Evolutionary conservation across 108 stramenopile genomes (phyloP).

Genomic region (Skeletonema marinoi): DNA sequence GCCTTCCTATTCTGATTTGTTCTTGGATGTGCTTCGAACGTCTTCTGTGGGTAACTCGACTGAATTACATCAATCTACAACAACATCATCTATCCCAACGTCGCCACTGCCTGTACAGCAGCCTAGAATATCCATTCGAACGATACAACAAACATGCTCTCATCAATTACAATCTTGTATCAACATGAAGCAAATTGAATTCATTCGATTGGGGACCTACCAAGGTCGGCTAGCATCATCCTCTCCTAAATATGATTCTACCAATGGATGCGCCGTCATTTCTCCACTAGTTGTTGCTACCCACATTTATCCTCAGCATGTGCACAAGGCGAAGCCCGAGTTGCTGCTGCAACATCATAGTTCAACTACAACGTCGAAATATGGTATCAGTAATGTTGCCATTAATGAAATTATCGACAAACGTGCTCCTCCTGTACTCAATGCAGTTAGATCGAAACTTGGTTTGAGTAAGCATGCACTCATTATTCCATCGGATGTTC

Average conservation of each 20-base stretch:
- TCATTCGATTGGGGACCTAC: slow-evolving; percentile 69
- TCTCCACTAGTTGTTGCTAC: slow-evolving; percentile 77
- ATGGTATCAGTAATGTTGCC: slow-evolving; percentile 56
- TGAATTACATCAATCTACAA: slow-evolving; percentile 6
- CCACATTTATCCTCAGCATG: slow-evolving; percentile 38
- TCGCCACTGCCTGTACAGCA: background rate
- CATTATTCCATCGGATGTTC: slow-evolving; percentile 90
- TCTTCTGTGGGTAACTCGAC: slow-evolving; percentile 5
- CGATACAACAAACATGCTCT: slow-evolving; percentile 8
- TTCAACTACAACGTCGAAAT: slow-evolving; percentile 26
- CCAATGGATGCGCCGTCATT: slow-evolving; percentile 91
- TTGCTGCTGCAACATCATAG: background rate
- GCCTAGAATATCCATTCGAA: slow-evolving; percentile 21
- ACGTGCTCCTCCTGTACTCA: slow-evolving; percentile 66
- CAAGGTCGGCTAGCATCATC: slow-evolving; percentile 66
- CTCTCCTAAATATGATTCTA: slow-evolving; percentile 55
- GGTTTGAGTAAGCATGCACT: slow-evolving; percentile 74
- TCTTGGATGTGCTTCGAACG: slow-evolving; percentile 35
- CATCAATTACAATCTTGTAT: slow-evolving; percentile 39
- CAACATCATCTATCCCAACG: slow-evolving; percentile 17
- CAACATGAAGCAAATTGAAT: slow-evolving; percentile 56
- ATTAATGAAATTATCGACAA: slow-evolving; percentile 77
- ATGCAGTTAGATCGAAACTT: slow-evolving; percentile 69
- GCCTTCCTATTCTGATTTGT: slow-evolving; percentile 36
- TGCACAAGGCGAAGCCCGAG: background rate